Percentiles rank a stretch among this genome's conserved stretches.
Conservation (phyloP, 331 rosid genomes). For the Pyrus hybrid region DNA sequence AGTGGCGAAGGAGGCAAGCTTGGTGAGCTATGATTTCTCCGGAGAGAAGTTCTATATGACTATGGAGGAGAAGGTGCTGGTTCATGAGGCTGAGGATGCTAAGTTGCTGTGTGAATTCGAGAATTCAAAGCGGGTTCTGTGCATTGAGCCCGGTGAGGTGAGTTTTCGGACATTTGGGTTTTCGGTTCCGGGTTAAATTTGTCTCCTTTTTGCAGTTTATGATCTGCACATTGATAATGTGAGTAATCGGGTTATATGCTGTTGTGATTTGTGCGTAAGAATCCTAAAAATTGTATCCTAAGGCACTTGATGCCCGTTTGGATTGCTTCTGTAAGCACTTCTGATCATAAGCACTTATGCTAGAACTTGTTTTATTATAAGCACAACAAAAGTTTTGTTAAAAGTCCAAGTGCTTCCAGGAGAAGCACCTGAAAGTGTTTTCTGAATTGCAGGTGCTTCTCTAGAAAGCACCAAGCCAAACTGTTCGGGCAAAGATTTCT, state of each 20-base stretch:
- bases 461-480: no score
- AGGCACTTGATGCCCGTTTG: no score
- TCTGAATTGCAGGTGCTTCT: no score
- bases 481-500: no score
- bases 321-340: no score
- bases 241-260: not conserved
- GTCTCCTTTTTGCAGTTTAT: not conserved
- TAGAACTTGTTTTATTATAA: not conserved
- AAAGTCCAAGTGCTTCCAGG: no score
- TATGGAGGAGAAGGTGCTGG: constrained; percentile 41
- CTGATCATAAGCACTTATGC: not conserved
- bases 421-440: no score
- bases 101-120: constrained; percentile 52
- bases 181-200: not conserved
- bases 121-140: constrained; percentile 47
- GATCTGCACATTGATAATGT: not conserved
- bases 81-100: constrained; percentile 86
- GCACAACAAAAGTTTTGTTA: not conserved
- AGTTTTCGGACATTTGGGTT: not conserved
- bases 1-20: constrained; percentile 55
- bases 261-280: not conserved
- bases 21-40: constrained; percentile 39
- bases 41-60: constrained; percentile 75
- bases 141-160: constrained; percentile 62
- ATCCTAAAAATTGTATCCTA: not conserved